Conservation (phyloP, 2,329 filamentous ascomycete species). For the Aureobasidium sp. region DNA sequence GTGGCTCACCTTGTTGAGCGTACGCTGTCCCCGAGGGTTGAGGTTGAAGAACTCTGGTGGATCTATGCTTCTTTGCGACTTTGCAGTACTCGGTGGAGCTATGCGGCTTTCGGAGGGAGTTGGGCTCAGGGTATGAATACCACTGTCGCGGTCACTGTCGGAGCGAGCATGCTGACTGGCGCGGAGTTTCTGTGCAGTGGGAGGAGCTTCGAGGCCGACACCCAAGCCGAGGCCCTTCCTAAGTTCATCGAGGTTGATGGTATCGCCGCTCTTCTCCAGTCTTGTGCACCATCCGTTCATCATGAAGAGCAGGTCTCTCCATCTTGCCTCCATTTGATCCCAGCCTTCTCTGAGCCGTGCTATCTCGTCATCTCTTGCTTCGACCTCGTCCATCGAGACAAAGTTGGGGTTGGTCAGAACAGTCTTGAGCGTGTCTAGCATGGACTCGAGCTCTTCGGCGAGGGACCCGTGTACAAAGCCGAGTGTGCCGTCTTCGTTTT, state of each 20-base stretch:
- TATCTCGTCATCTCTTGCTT: conserved; percentile 88
- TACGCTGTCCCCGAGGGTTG: conserved; percentile 22
- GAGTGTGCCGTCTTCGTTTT: conserved; percentile 25
- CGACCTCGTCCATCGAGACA: conserved; percentile 88
- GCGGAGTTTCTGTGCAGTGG: conserved; percentile 14
- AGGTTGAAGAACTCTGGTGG: conserved; percentile 29
- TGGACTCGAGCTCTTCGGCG: conserved; percentile 61
- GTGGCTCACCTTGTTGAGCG: conserved; percentile 16
- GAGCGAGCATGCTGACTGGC: background rate
- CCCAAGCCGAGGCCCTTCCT: conserved; percentile 55
- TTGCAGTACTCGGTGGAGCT: conserved; percentile 21
- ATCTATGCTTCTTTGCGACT: conserved; percentile 19
- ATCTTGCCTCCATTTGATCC: conserved; percentile 86
- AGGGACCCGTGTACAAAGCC: conserved; percentile 55
- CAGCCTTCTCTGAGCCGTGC: conserved; percentile 71
- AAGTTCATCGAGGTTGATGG: conserved; percentile 52
- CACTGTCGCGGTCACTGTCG: background rate
- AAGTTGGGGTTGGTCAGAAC: conserved; percentile 94
- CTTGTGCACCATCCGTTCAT: conserved; percentile 88
- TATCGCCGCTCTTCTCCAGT: conserved; percentile 61
- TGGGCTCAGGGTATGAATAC: background rate
- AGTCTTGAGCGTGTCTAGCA: conserved; percentile 71
- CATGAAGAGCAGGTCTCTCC: conserved; percentile 80
- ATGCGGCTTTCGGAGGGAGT: conserved; percentile 12
- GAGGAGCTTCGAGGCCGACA: conserved; percentile 30